phyloP scores from a whole-genome alignment of 2,329 filamentous ascomycete genomes.

The Fusarium palustre region DNA sequence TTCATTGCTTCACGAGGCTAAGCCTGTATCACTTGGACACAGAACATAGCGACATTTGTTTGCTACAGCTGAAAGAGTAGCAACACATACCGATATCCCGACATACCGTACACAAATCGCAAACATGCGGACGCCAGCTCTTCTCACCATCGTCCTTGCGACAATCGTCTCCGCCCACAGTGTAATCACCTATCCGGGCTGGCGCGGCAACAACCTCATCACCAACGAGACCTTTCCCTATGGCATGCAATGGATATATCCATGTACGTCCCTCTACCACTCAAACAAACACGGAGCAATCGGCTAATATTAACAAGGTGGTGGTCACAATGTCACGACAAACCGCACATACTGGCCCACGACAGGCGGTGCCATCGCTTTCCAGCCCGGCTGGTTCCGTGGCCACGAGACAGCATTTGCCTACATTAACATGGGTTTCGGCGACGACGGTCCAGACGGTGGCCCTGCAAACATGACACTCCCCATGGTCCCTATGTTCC shows the following conservation, averaged over 20 bases:
- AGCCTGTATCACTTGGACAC: constrained; percentile 24
- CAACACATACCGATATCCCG: neutral
- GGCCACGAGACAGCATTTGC: constrained; percentile 85
- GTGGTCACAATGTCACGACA: constrained; percentile 78
- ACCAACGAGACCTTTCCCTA: constrained; percentile 84
- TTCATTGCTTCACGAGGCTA: constrained; percentile 32
- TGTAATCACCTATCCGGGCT: constrained; percentile 88
- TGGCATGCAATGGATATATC: constrained; percentile 96
- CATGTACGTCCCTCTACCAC: constrained; percentile 72
- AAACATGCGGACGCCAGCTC: constrained; percentile 61
- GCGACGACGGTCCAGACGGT: constrained; percentile 70
- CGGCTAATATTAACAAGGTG: constrained; percentile 67
- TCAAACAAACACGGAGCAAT: neutral
- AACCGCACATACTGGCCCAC: constrained; percentile 96
- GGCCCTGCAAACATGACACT: constrained; percentile 89
- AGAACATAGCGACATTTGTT: constrained; percentile 10
- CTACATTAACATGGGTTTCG: constrained; percentile 92
- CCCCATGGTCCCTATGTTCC: constrained; percentile 82
- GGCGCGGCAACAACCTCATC: constrained; percentile 86
- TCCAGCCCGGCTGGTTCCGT: constrained; percentile 96
- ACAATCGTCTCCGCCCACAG: constrained; percentile 74
- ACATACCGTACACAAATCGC: constrained; percentile 3
- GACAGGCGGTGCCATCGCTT: constrained; percentile 83
- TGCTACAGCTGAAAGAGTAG: neutral
- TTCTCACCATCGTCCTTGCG: constrained; percentile 58